phyloP scores from a whole-genome alignment of 371 early-diverging fungal species.

The Smittium culicis region DNA sequence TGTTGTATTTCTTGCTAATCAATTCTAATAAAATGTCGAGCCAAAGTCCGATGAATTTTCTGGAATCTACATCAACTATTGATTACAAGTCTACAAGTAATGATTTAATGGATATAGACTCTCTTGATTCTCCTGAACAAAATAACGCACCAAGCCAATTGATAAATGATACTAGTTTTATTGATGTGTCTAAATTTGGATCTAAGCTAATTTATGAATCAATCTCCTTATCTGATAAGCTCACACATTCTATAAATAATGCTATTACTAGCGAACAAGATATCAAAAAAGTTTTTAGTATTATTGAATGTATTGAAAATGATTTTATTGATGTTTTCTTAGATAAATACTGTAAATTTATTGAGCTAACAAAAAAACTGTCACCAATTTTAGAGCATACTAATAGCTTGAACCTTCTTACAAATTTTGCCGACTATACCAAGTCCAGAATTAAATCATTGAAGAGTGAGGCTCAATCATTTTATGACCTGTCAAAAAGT shows the following conservation, averaged over 20 bases:
- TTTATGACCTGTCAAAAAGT: slow-evolving; percentile 21
- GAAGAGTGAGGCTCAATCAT: slow-evolving; percentile 7
- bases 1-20: neutral
- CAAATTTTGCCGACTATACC: neutral
- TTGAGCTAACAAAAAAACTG: neutral
- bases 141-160: too few species aligned
- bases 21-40: neutral
- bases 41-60: neutral
- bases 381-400: neutral
- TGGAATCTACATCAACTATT: neutral
- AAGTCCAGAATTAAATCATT: neutral
- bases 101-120: neutral
- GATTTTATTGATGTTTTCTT: too few species aligned
- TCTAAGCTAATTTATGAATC: neutral
- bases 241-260: neutral
- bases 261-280: neutral
- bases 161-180: neutral
- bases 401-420: neutral
- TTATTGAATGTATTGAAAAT: too few species aligned
- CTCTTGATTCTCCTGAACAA: too few species aligned
- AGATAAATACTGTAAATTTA: neutral
- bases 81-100: neutral
- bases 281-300: neutral
- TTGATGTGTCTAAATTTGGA: neutral
- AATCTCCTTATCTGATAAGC: neutral